Base-by-base conservation (phyloP, 2,329 filamentous ascomycete genomes). In the Fusarium lyarnte region DNA sequence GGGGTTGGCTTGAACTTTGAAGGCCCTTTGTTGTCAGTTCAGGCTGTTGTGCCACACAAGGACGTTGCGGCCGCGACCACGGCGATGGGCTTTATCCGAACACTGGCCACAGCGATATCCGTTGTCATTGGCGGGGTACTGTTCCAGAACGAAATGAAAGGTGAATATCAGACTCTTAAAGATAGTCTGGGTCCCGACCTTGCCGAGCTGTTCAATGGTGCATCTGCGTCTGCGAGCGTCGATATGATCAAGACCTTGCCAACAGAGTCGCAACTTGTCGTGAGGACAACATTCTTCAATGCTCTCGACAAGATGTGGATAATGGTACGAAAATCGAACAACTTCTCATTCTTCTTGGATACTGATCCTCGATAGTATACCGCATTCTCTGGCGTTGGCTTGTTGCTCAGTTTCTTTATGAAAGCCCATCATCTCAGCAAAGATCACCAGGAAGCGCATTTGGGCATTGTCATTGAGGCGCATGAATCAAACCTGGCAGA, bases 121-220 rank as follows among this genome's bases (percentile, higher is more conserved):
- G 85, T 93, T 49, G 91, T 93, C 2, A 84, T 93, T 36, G 92
- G 92, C 8, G 88, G 90, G 6, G 90, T 93, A 9, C 84, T 94
- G 8, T 94, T 94, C 80, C 90, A 93, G 77, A 93, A 94, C 76
- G 82, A 86, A 52, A 91, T 93, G 88, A 81, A 87, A 61, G 80
- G 80, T 31, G 85, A 87, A 63, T 82, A 84, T 13, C 72, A 81
- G 9, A 73, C 78, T 17, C 83, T 91, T 46, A 79, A 81, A 17
- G 74, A 81, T 21, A 78, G 83, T 1, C 82, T 92, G 1, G 86
- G 86, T 2, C 81, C 78, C 3, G 74, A 85, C 5, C 80, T 84
- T 4, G 87, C 87, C 1, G 75, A 78, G 2, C 72, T 84, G 13
- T 84, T 92, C 19, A 84, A 87, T 27, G 89, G 89, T 21, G 82